A percentile compares a stretch with the other conserved stretches of the same genome.
phyloP scores from a whole-genome alignment of 2,329 filamentous ascomycete genomes.

The Lachnellula hyalina region DNA sequence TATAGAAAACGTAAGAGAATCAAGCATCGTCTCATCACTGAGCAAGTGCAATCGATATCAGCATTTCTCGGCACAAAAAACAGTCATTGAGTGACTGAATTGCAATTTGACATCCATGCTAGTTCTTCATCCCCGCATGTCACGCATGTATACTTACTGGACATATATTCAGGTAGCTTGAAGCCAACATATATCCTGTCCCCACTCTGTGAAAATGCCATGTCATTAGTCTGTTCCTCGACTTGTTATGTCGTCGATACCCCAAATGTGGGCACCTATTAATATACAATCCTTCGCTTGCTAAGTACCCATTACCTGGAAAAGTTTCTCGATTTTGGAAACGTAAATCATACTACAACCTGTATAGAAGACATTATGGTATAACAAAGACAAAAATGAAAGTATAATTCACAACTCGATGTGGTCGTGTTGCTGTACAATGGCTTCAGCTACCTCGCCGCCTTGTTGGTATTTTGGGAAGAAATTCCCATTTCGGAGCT shows the following conservation, averaged over 20 bases:
- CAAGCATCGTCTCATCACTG: conserved; percentile 30
- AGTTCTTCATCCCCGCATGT: conserved; percentile 6
- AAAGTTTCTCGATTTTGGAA: not conserved
- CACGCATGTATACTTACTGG: not conserved
- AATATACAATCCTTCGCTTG: not conserved
- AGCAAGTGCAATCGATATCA: conserved; percentile 56
- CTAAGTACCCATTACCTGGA: not conserved
- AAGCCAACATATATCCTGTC: not conserved
- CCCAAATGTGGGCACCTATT: not conserved
- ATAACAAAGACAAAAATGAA: conserved; percentile 6
- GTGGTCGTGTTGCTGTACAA: conserved; percentile 27
- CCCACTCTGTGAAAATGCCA: not conserved
- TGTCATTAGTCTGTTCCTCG: not conserved
- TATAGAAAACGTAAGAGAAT: conserved; percentile 14
- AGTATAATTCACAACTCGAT: conserved; percentile 19
- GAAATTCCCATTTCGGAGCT: conserved; percentile 44
- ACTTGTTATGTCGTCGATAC: not conserved
- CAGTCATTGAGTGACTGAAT: conserved; percentile 78
- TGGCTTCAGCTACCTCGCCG: conserved; percentile 21
- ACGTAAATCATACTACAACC: not conserved
- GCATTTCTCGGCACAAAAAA: conserved; percentile 99
- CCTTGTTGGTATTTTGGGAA: conserved; percentile 26
- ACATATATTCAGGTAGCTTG: not conserved
- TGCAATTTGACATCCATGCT: conserved; percentile 99
- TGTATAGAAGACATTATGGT: not conserved